phyloP scores from a whole-genome alignment of 371 early-diverging fungal genomes.

The Parasitella parasitica region DNA sequence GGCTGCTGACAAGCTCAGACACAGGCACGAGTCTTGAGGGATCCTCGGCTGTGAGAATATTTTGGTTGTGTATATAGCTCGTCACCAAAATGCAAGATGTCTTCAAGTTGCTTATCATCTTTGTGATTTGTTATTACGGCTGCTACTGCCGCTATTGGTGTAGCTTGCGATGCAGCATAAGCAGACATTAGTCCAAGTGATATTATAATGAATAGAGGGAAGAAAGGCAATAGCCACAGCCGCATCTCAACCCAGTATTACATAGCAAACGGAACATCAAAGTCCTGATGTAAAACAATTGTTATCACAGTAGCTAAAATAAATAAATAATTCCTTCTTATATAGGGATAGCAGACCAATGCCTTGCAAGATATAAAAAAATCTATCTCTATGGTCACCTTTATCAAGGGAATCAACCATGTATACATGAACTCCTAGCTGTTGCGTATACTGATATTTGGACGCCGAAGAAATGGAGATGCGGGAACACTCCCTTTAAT shows the following conservation, averaged over 20 bases:
- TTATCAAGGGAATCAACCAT: too few species aligned
- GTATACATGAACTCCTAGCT: too few species aligned
- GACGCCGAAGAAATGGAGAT: background rate
- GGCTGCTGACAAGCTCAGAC: conserved; percentile 1
- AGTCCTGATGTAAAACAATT: too few species aligned
- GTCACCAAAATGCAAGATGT: conserved; percentile 37
- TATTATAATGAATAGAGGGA: background rate
- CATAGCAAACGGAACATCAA: background rate
- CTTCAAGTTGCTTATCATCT: background rate
- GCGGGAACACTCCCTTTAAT: background rate
- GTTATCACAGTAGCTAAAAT: too few species aligned
- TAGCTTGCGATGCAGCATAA: background rate
- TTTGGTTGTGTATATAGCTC: conserved; percentile 30
- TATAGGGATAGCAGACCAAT: too few species aligned
- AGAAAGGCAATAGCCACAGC: background rate
- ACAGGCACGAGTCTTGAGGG: conserved; percentile 36
- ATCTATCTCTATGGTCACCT: too few species aligned
- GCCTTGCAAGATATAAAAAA: too few species aligned
- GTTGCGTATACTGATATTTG: background rate
- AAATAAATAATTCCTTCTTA: too few species aligned
- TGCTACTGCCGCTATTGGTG: background rate
- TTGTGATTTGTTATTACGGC: background rate
- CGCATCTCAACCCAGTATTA: background rate
- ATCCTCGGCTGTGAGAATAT: conserved; percentile 34
- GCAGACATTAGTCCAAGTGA: background rate